Evolutionary conservation across 441 rosid genomes (phyloP), one percentile per base, ranked within the genome.

Genomic region (Syzygium malaccense): DNA sequence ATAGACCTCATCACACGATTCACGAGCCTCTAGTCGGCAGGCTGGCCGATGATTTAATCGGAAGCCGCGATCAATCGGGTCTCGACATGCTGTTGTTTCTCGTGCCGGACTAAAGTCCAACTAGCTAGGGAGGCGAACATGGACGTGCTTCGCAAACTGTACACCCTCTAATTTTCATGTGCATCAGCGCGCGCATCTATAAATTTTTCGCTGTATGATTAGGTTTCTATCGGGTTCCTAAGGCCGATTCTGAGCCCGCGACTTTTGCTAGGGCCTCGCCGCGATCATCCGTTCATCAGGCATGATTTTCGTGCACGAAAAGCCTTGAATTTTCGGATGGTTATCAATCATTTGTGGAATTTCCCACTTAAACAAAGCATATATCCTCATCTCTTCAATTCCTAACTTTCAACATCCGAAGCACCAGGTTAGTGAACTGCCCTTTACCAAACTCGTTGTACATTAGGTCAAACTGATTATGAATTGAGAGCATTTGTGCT

Each of bases 121-220:
- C 8, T 1, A 0, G 49, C 8, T 1, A 0, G 49, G 28, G 41
- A 5, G 28, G 45, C 20, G 4, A 41, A 6, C 41, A 4, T 32
- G 75, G 75, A 17, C 2, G 25, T 30, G 49, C 80, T 37, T 37
- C 0, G 14, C 49, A 5, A 37, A 25, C 20, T 71, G 49, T 20
- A 11, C 23, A 41, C 49, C 26, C 28, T 71, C 28, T 19, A 37
- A 71, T 10, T 37, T 37, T 19, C 8, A 20, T 37, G 49, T 11
- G 80, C 49, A 37, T 20, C 41, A 1, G 15, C 11, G 28, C 33
- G 0, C 19, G 7, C 2, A 71, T 71, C 17, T 37, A 19, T 19
- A 41, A 0, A 19, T 6, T 19, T 68, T 33, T 68, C 19, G 23
- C 79, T 9, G 20, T 37, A 15, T 71, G 49, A 23, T 33, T 5